phyloP scores from a whole-genome alignment of 129 eudicot genomes.

The Heracleum sosnowskyi region DNA sequence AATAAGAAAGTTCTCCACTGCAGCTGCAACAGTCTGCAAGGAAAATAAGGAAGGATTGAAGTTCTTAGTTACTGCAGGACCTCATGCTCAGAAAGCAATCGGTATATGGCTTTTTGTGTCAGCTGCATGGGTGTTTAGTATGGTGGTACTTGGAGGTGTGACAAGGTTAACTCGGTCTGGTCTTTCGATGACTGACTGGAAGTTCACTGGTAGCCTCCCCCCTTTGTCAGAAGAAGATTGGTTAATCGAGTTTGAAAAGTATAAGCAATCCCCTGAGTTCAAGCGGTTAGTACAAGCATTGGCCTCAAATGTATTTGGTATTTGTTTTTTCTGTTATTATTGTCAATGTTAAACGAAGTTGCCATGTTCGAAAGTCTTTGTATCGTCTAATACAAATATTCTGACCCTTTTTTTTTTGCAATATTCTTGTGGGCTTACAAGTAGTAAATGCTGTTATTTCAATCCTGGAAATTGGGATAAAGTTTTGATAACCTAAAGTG shows the following conservation, averaged over 20 bases:
- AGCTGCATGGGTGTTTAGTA: conserved; percentile 97
- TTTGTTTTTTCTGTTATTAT: not conserved
- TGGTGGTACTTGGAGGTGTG: conserved; percentile 94
- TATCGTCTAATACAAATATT: not conserved
- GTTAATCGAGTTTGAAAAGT: conserved; percentile 85
- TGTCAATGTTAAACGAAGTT: not conserved
- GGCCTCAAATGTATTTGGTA: not conserved
- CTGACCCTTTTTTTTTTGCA: too few relatives aligned
- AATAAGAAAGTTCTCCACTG: conserved; percentile 45
- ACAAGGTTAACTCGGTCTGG: conserved; percentile 88
- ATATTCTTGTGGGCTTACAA: not conserved
- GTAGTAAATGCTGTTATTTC: not conserved
- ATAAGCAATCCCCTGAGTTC: conserved; percentile 94
- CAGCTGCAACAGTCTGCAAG: conserved; percentile 37
- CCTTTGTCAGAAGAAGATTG: conserved; percentile 84
- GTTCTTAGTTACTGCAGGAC: conserved; percentile 82
- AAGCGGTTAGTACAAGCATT: conserved; percentile 60
- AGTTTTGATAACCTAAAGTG: not conserved
- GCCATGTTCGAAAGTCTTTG: not conserved
- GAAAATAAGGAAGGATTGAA: conserved; percentile 52
- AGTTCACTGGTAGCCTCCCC: conserved; percentile 87
- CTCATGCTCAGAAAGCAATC: conserved; percentile 82
- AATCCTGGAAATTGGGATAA: not conserved
- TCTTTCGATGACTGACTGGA: conserved; percentile 99
- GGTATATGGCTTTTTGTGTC: conserved; percentile 97